Base-by-base conservation (phyloP, 371 early-diverging fungal species). In the Apophysomyces sp. region DNA sequence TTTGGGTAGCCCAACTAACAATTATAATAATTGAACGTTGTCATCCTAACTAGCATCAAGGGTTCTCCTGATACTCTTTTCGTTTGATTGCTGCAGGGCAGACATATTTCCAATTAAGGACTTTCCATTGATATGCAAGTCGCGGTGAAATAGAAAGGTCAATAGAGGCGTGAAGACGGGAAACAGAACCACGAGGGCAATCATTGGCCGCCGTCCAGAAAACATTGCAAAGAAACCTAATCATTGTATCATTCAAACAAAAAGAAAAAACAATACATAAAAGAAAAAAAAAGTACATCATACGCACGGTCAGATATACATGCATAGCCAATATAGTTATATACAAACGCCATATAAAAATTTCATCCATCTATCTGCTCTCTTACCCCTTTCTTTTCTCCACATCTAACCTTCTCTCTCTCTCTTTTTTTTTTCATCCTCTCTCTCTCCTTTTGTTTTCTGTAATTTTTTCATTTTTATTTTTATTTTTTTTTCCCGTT, bases 61-160 rank as follows among this genome's bases (percentile, higher is more conserved):
- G 27, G 21, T 9, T 18, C 49, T 21, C 49, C 49, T 44, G 21
- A 44, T 21, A 18, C 7, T 44, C 49, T 44, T 21, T n/a, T n/a
- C n/a, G n/a, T n/a, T n/a, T 44, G 11, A 21, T 21, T 21, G 16
- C 49, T 44, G 49, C 49, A 44, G 49, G 49, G 49, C 49, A 44
- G 49, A 21, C 49, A 44, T 44, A 44, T 44, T 44, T 44, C 49
- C 49, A 44, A 44, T 44, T 44, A 44, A 16, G 49, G 49, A 26
- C 49, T 21, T 18, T 11, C 16, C 4, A 7, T 44, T 16, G 21
- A 16, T 44, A 44, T 44, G 49, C 49, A 44, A 44, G 49, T 44
- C 21, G 49, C n/a, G 21, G 9, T 44, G 49, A 44, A 44, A 44
- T 44, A 21, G 9, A 44, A 44, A 44, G 49, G 8, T 44, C n/a